These are phyloP conservation scores for Fomitopsis palustris DNA, from an alignment of 1,284 basidiomycete genomes.

Conservation along the genomic window DNA sequence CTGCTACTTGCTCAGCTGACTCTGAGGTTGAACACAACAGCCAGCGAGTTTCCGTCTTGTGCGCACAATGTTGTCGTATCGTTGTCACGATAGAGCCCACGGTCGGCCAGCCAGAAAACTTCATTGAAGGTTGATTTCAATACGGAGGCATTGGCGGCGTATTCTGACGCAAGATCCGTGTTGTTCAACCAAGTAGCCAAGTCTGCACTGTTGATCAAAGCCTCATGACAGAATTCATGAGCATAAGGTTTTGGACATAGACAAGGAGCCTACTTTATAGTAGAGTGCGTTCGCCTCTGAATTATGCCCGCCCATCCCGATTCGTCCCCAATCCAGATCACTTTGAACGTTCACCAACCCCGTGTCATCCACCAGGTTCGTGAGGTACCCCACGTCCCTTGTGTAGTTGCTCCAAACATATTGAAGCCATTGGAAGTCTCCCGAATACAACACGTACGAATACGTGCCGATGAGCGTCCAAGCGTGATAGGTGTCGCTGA, in stretches of 20 bases:
- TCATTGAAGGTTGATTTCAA: slow-evolving; percentile 41
- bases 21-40: slow-evolving; percentile 46
- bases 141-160: slow-evolving; percentile 37
- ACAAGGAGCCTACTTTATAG: slow-evolving; percentile 34
- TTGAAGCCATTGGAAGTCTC: slow-evolving; percentile 41
- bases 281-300: slow-evolving; percentile 46
- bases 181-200: slow-evolving; percentile 42
- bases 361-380: slow-evolving; percentile 39
- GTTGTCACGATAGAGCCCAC: slow-evolving; percentile 47
- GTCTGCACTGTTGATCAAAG: slow-evolving; percentile 44
- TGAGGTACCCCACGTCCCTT: slow-evolving; percentile 41
- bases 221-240: no score
- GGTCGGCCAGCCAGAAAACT: slow-evolving; percentile 39
- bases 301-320: slow-evolving; percentile 44
- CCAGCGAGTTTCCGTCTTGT: slow-evolving; percentile 50
- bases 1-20: slow-evolving; percentile 34
- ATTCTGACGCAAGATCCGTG: slow-evolving; percentile 28
- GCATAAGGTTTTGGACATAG: background rate
- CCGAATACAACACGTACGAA: slow-evolving; percentile 44
- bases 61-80: slow-evolving; percentile 40
- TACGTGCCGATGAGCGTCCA: slow-evolving; percentile 44
- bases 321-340: slow-evolving; percentile 47
- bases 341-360: slow-evolving; percentile 46
- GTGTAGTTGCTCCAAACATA: slow-evolving; percentile 48
- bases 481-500: slow-evolving; percentile 39